Evolutionary conservation across 495 filamentous ascomycete genomes (phyloP).

Genomic region (Corynascus novoguineensis): DNA sequence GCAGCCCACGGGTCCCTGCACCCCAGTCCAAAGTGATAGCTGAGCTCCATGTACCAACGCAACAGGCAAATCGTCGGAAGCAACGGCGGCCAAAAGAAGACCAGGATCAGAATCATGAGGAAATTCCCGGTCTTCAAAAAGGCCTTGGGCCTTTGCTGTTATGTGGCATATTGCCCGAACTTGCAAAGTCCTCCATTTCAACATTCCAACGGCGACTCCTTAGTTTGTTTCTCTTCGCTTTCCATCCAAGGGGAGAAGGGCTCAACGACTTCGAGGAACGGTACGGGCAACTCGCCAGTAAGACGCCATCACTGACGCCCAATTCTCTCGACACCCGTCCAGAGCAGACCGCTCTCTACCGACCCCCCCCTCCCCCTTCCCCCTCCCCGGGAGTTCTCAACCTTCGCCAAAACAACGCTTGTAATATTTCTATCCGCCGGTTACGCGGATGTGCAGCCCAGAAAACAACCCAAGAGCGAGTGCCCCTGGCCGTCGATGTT

Average conservation of each 20-base stretch:
- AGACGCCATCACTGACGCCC: conserved; percentile 4
- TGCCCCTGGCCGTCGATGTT: conserved; percentile 21
- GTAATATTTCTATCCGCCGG: not conserved
- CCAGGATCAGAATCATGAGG: not conserved
- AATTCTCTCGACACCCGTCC: conserved; percentile 2
- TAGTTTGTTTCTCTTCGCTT: not conserved
- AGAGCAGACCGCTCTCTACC: no score
- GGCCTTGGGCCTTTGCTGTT: not conserved
- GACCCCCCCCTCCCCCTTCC: no score
- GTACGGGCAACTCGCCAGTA: not conserved
- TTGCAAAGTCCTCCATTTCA: not conserved
- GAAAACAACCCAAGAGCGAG: conserved; percentile 19
- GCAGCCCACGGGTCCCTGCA: no score
- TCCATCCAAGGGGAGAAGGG: not conserved
- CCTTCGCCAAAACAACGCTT: conserved; percentile 9
- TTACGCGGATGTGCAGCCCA: conserved; percentile 16
- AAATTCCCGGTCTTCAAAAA: not conserved
- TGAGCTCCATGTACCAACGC: conserved; percentile 7
- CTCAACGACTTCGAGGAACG: not conserved
- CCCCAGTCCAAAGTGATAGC: conserved; percentile 17
- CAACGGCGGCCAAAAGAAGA: not conserved
- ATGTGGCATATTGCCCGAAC: not conserved
- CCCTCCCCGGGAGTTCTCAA: conserved; percentile 4
- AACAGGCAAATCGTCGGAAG: conserved; percentile 15
- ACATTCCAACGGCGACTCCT: not conserved